Conservation (phyloP, 192 early-diverging fungal species). For the Backusella mclennaniae region DNA sequence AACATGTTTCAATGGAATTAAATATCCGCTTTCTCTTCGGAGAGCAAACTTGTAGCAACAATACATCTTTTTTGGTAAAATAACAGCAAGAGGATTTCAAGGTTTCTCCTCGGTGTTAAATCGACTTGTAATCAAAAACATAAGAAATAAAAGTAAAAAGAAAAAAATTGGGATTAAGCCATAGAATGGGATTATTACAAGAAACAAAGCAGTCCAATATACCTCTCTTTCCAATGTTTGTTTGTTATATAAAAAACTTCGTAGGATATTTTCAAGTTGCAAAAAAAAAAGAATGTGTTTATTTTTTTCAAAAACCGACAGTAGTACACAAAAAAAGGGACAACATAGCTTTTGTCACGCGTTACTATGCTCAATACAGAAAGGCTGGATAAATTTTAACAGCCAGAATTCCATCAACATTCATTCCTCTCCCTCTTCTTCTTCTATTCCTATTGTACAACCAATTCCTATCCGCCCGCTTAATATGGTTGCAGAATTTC, state of each 20-base stretch:
- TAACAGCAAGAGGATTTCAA: background rate
- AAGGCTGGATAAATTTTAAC: background rate
- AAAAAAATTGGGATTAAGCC: background rate
- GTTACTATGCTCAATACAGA: conserved; percentile 13
- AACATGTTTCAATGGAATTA: background rate
- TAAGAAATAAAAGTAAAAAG: background rate
- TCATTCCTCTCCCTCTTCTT: conserved; percentile 4
- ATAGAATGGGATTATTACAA: background rate
- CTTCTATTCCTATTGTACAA: conserved; percentile 4
- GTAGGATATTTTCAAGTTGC: background rate
- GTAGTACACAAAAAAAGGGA: background rate
- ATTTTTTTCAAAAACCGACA: background rate
- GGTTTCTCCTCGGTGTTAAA: background rate
- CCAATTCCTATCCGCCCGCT: background rate
- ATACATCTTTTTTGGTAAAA: background rate
- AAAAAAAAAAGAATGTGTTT: background rate
- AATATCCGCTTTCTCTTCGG: background rate
- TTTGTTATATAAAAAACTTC: background rate
- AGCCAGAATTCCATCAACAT: background rate
- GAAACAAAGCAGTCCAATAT: background rate
- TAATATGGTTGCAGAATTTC: conserved; percentile 5
- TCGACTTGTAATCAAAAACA: background rate
- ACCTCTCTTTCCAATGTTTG: background rate
- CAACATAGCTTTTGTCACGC: conserved; percentile 10
- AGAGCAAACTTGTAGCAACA: background rate